Evolutionary conservation across 1,139 yeast genomes (phyloP).

Genomic region (Candida sojae): DNA sequence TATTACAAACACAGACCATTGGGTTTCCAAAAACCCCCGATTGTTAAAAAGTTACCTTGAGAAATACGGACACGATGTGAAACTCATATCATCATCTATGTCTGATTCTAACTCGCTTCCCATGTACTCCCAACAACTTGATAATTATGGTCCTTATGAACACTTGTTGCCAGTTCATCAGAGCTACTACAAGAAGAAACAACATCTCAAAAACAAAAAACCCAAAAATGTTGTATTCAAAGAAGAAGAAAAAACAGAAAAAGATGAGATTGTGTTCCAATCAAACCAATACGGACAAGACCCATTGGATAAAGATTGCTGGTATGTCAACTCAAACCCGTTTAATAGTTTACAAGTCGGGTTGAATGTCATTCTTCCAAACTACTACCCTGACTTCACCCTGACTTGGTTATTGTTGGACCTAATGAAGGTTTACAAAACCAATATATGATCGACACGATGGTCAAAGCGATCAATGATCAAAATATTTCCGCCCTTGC

Average conservation of each 20-base stretch:
- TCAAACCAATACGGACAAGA: conserved; percentile 31
- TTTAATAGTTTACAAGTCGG: conserved; percentile 32
- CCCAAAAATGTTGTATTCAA: conserved; percentile 23
- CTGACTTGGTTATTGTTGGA: conserved; percentile 43
- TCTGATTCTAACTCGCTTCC: conserved; percentile 17
- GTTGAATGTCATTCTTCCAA: conserved; percentile 34
- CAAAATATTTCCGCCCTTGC: conserved; percentile 26
- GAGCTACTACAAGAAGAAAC: conserved; percentile 25
- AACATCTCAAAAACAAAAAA: conserved; percentile 18
- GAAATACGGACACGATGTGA: conserved; percentile 29
- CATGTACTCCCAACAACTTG: neutral
- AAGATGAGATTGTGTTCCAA: neutral
- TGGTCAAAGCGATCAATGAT: conserved; percentile 16
- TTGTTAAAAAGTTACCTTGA: conserved; percentile 26
- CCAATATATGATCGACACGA: conserved; percentile 13
- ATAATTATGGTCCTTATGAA: conserved; percentile 33
- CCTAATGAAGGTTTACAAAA: conserved; percentile 33
- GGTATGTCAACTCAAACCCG: conserved; percentile 43
- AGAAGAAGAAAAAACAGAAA: conserved; percentile 8
- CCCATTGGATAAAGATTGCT: conserved; percentile 33
- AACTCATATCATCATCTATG: conserved; percentile 37
- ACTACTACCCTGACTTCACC: conserved; percentile 27
- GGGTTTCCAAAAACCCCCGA: conserved; percentile 40
- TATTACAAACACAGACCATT: conserved; percentile 38
- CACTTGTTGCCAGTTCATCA: conserved; percentile 37